Evolutionary conservation across 2,329 filamentous ascomycete genomes (phyloP).

Genomic region (Fusarium neocosmosporiellum): DNA sequence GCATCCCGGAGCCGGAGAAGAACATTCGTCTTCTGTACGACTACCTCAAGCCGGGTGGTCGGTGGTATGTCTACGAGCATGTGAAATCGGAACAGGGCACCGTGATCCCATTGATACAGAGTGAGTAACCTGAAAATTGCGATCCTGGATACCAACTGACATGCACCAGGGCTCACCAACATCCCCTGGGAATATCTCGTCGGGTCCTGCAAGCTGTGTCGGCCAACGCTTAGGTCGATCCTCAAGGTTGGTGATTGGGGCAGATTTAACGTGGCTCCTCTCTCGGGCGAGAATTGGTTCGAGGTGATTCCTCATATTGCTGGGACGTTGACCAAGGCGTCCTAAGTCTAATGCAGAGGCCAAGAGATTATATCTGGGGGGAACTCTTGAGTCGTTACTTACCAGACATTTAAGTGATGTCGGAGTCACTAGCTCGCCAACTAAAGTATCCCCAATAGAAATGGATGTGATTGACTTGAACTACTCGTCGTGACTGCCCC

Average conservation of each 20-base stretch:
- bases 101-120: neutral
- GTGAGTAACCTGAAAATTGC: neutral
- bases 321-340: neutral
- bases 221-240: neutral
- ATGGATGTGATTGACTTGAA: neutral
- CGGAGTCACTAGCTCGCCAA: neutral
- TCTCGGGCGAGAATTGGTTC: neutral
- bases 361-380: neutral
- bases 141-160: neutral
- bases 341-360: neutral
- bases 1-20: neutral
- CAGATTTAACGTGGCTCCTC: neutral
- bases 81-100: neutral
- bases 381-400: neutral
- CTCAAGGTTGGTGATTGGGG: neutral
- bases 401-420: neutral
- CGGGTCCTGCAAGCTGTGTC: neutral
- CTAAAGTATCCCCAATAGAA: neutral
- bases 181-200: neutral
- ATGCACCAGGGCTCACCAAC: neutral
- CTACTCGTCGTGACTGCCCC: neutral
- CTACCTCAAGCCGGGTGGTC: neutral
- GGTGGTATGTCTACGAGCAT: conserved; percentile 4
- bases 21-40: conserved; percentile 2
- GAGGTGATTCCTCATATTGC: neutral